Evolutionary conservation across 495 filamentous ascomycete species (phyloP), one percentile per base, ranked within the genome.

Genomic region (Aspergillus campestris): DNA sequence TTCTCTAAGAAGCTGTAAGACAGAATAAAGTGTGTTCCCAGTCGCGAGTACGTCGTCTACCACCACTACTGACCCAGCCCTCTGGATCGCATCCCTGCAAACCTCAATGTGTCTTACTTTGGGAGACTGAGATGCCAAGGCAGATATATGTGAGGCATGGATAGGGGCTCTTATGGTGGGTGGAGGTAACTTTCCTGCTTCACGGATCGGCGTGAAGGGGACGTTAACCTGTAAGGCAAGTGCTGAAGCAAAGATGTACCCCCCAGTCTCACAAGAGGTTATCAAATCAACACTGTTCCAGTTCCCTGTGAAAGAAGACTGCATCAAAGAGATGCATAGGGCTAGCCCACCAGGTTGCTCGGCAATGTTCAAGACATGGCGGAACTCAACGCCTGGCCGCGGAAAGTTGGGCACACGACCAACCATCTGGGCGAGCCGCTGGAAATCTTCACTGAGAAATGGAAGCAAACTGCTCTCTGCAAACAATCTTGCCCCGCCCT

Each of bases 1-100:
- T 55, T 77, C 46, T 8, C 47, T 37, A 43, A 84, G 59, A 27
- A 82, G 60, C 52, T 71, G 55, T 48, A 84, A 51, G 31, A 80
- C 67, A 34, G 73, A 76, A 59, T 70, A 78, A 54, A 83, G 72
- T 41, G 79, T 83, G 51, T 67, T 48, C 41, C 78, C 80, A 28
- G 75, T 78, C 31, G 79, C 70, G 51, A 83, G 72, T 44, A 82
- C 79, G 64, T 84, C 80, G 57, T 84, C 79, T 37, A 84, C 68
- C 6, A 84, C 70, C 47, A 83, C 62, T 12, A 83, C 73, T 36
- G 67, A 66, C 12, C 62, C 62, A 18, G 62, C 71, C 34, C 13
- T 58, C 4, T 65, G 64, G 39, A 82, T 47, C 37, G 67, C 58
- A 60, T 67, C 64, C 44, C 54, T 55, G 24, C 67, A 64, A 56